phyloP scores from a whole-genome alignment of 257 asterid species.

The Agastache rugosa region DNA sequence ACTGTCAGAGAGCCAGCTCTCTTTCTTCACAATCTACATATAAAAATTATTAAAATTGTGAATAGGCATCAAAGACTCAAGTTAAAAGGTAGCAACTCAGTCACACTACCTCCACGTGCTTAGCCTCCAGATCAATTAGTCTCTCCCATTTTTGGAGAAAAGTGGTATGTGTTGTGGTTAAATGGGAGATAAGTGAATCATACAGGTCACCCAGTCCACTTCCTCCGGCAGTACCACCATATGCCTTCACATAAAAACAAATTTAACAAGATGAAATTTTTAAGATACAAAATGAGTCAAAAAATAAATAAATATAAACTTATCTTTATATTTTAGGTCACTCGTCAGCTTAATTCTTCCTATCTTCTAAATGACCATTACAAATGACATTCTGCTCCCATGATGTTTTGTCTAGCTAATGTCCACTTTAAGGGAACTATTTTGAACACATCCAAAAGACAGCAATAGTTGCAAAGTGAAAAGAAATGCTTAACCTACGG shows the following conservation, averaged over 20 bases:
- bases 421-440: neutral
- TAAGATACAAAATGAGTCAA: constrained; percentile 21
- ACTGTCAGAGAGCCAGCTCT: constrained; percentile 62
- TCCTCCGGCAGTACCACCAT: constrained; percentile 78
- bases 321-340: constrained; percentile 23
- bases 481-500: constrained; percentile 2
- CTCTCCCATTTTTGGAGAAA: constrained; percentile 93
- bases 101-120: constrained; percentile 70
- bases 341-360: constrained; percentile 5
- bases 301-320: neutral
- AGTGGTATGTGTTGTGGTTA: constrained; percentile 59
- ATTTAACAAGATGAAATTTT: constrained; percentile 23
- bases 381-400: constrained; percentile 8
- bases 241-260: constrained; percentile 61
- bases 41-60: constrained; percentile 28
- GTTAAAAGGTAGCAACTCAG: constrained; percentile 29
- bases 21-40: constrained; percentile 68
- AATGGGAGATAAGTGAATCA: constrained; percentile 82
- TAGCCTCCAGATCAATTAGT: constrained; percentile 90
- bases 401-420: neutral
- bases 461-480: constrained; percentile 8
- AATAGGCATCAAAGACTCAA: constrained; percentile 25
- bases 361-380: constrained; percentile 17
- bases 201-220: constrained; percentile 81
- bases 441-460: neutral